Evolutionary conservation across 148 eudicot genomes (phyloP).

Genomic region (Fagopyrum homotropicum): DNA sequence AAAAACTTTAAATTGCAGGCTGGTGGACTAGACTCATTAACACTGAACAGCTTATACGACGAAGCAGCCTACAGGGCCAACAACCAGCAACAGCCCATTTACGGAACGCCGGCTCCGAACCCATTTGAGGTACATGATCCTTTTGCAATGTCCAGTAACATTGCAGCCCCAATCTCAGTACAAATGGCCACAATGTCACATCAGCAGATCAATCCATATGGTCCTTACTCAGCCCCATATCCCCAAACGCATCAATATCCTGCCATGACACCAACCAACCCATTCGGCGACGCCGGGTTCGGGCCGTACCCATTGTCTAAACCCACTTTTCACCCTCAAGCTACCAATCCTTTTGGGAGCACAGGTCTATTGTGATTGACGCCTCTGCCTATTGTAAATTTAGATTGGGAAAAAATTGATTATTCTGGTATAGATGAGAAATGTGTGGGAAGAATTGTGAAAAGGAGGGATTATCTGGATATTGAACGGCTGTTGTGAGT

Average conservation of each 20-base stretch:
- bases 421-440: neutral
- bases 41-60: constrained; percentile 73
- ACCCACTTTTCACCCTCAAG: constrained; percentile 23
- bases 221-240: constrained; percentile 49
- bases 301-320: constrained; percentile 23
- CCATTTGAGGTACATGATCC: constrained; percentile 42
- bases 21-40: constrained; percentile 92
- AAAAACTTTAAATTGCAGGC: constrained; percentile 36
- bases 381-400: neutral
- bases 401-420: neutral
- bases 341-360: constrained; percentile 39
- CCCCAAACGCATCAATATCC: constrained; percentile 41
- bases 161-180: constrained; percentile 54
- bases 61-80: constrained; percentile 74
- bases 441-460: neutral
- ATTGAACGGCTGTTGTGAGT: neutral
- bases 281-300: constrained; percentile 29
- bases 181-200: constrained; percentile 63
- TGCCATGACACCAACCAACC: constrained; percentile 25
- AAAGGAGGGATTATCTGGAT: neutral
- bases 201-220: constrained; percentile 59
- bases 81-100: constrained; percentile 72
- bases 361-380: constrained; percentile 25
- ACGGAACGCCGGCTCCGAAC: constrained; percentile 54
- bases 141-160: constrained; percentile 54